Evolutionary conservation across 495 filamentous ascomycete genomes (phyloP), one percentile per base, ranked within the genome.

Genomic region (Penicillium paxilli): DNA sequence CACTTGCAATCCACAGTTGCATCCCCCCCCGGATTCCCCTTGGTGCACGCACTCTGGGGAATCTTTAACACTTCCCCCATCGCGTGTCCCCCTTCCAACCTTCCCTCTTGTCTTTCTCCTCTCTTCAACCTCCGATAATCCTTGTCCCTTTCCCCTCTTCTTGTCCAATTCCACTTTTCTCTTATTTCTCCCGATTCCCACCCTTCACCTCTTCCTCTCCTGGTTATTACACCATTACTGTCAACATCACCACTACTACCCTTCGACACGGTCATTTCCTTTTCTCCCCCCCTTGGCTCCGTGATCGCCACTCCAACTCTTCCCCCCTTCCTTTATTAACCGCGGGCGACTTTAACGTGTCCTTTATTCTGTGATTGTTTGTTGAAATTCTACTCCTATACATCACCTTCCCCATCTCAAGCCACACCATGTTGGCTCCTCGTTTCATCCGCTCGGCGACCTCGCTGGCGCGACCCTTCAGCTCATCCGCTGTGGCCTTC

Each of bases 391-490:
- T 21, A 5, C 20, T 11, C 35, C 16, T 16, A 38, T 2, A 9
- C 20, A 14, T 5, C 6, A 41, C 37, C n/a, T 20, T n/a, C 40
- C 40, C 14, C 33, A 38, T 12, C 35, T 9, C n/a, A n/a, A 38
- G 35, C n/a, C 35, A 38, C 59, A 71, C 35, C 51, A 83, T 83
- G 80, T 63, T 82, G 55, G 64, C 69, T 25, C 72, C 77, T 58
- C 80, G 80, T 53, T 60, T 78, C 54, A 47, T 79, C 52, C 76
- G 76, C 64, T 68, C 75, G 56, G 66, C 72, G 64, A 70, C 76
- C 38, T 65, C 73, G 51, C 68, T 84, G 53, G 59, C 80, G 37
- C 82, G 89, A 42, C 71, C 83, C 25, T 84, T 93, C 67, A 77
- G 78, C 55, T 82, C 83, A 38, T 82, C 86, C 35, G 64, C 77